Base-by-base conservation (phyloP, 2,329 filamentous ascomycete genomes). In the Ilyonectria mors-panacis region DNA sequence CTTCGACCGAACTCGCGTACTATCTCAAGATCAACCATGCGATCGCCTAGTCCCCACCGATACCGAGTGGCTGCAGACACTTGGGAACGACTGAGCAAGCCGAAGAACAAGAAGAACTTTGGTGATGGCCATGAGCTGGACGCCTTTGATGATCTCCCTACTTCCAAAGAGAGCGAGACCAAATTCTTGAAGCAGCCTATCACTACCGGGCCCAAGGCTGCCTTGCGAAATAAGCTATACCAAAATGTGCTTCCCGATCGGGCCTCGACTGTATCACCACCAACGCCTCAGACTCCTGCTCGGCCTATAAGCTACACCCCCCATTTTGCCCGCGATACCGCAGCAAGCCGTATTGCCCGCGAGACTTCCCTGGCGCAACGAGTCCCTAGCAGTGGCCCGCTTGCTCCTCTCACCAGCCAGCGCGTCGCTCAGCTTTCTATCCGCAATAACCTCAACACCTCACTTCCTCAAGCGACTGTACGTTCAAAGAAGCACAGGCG, bases 91-190 rank as follows among this genome's bases (percentile, higher is more conserved):
- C 82, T 97, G 66, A 95, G 89, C 69, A 93, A 91, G 78, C 94
- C 94, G 3, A 81, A 80, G 73, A 79, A 80, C 57, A 81, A 81
- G 71, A 81, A 80, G 68, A 78, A 81, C 86, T 99, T 97, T 82
- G 96, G 96, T 13, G 94, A 98, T 79, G 96, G 96, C 17, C 93
- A 92, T 67, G 96, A 99, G 80, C 86, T 99, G 37, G 95, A 98
- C 73, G 91, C 88, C 2, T 98, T 99, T 78, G 96, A 99, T 78
- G 96, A 99, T 80, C 84, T 99, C 63, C 95, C 95, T 1, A 98
- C 95, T 0, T 98, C 95, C 17, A 90, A 88, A 13, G 89, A 92
- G 67, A 88, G 90, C 15, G 96, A 99, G 81, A 94, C 91, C 69
- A 93, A 90, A 74, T 99, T 90, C 76, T 86, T 94, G 68, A 97